Conservation (phyloP, 148 eudicot genomes). For the Persicaria tinctoria region DNA sequence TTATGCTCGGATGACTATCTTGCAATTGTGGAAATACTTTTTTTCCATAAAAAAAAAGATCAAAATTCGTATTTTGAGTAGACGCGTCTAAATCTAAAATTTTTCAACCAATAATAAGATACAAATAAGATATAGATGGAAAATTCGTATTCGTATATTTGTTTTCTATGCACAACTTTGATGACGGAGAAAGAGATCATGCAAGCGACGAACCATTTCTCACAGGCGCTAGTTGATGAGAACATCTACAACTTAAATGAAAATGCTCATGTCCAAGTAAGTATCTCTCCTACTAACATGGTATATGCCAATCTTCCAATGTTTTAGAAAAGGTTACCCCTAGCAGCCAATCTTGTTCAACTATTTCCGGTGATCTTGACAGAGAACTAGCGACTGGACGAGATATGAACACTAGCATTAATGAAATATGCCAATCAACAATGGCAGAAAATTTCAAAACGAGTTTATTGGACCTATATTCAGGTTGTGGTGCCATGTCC, state of each 20-base stretch:
- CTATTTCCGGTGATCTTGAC: constrained; percentile 37
- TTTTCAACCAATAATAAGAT: no score
- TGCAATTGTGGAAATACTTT: no score
- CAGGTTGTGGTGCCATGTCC: constrained; percentile 89
- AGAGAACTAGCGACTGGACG: constrained; percentile 19
- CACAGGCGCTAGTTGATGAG: constrained; percentile 47
- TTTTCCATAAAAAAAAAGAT: no score
- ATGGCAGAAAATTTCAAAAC: constrained; percentile 2
- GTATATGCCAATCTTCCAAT: neutral
- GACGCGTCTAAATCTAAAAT: no score
- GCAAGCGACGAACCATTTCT: constrained; percentile 39
- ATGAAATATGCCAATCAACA: no score
- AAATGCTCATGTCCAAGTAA: constrained; percentile 56
- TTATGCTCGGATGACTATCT: no score
- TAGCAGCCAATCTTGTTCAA: constrained; percentile 36
- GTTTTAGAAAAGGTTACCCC: constrained; percentile 24
- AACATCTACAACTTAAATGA: constrained; percentile 38
- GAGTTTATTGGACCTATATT: constrained; percentile 46
- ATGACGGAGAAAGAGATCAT: constrained; percentile 18
- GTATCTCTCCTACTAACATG: neutral
- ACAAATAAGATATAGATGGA: no score
- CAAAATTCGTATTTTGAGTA: no score
- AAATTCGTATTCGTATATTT: neutral
- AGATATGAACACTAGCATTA: no score
- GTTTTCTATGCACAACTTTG: constrained; percentile 15